Conservation (phyloP, 768 basidiomycete genomes). For the Megacollybia marginata region DNA sequence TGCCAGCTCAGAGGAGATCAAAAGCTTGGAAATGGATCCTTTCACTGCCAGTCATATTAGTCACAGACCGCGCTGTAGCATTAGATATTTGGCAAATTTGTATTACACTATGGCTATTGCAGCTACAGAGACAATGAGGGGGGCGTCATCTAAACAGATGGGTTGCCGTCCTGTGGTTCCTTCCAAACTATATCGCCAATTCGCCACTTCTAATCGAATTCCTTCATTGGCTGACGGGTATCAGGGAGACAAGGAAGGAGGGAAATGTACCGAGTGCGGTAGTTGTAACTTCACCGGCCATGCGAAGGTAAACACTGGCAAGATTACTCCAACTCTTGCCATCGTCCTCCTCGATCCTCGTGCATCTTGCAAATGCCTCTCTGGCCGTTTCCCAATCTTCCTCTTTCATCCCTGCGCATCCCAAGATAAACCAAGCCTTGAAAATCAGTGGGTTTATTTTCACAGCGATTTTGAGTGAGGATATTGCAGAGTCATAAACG, state of each 20-base stretch:
- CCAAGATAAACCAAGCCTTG: slow-evolving; percentile 96
- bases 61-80: too few relatives aligned
- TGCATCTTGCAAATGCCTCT: slow-evolving; percentile 79
- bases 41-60: too few relatives aligned
- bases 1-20: too few relatives aligned
- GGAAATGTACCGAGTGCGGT: not conserved
- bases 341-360: slow-evolving; percentile 91
- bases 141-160: too few relatives aligned
- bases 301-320: slow-evolving; percentile 86
- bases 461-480: slow-evolving; percentile 66
- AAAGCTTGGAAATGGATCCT: too few relatives aligned
- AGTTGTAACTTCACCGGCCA: slow-evolving; percentile 36
- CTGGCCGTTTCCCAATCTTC: slow-evolving; percentile 83
- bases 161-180: too few relatives aligned
- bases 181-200: too few relatives aligned
- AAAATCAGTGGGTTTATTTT: slow-evolving; percentile 81
- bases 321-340: slow-evolving; percentile 98
- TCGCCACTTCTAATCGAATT: too few relatives aligned
- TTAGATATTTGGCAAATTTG: too few relatives aligned
- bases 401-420: slow-evolving; percentile 76
- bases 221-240: not conserved
- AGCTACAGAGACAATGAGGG: too few relatives aligned
- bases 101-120: too few relatives aligned
- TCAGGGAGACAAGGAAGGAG: not conserved
- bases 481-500: slow-evolving; percentile 56